phyloP scores from a whole-genome alignment of 208 protist species.

The Acanthamoeba culbertsoni region DNA sequence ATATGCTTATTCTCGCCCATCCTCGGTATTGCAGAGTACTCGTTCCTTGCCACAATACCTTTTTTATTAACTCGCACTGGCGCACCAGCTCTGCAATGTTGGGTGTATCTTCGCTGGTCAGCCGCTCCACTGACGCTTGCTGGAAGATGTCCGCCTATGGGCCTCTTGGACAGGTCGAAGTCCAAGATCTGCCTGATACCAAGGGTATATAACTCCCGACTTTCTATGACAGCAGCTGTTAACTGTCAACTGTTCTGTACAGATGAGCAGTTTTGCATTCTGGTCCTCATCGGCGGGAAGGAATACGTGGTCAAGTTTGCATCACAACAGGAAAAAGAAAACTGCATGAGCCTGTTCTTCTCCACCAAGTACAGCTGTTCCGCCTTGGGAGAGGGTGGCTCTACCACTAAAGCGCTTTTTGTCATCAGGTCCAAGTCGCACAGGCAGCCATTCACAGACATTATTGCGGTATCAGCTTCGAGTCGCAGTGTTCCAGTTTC shows the following conservation, averaged over 20 bases:
- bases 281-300: not conserved
- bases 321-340: not conserved
- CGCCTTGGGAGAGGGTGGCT: too few relatives aligned
- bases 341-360: slow-evolving; percentile 30
- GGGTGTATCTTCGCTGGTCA: not conserved
- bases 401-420: not conserved
- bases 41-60: not conserved
- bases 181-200: not conserved
- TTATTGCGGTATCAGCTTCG: not conserved
- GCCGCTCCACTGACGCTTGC: not conserved
- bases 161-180: not conserved
- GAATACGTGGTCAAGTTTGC: slow-evolving; percentile 2
- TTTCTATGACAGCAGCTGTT: not conserved
- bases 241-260: not conserved
- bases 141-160: not conserved
- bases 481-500: not conserved
- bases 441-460: not conserved
- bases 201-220: not conserved
- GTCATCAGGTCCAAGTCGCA: not conserved
- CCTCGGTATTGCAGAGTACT: not conserved
- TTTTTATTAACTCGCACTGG: not conserved
- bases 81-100: not conserved
- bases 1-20: not conserved
- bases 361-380: not conserved
- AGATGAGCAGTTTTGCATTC: not conserved